A percentile compares a stretch with the other conserved stretches of the same genome.
Evolutionary conservation across 2,329 filamentous ascomycete genomes (phyloP).

Genomic region (Colletotrichum lindemuthianum): DNA sequence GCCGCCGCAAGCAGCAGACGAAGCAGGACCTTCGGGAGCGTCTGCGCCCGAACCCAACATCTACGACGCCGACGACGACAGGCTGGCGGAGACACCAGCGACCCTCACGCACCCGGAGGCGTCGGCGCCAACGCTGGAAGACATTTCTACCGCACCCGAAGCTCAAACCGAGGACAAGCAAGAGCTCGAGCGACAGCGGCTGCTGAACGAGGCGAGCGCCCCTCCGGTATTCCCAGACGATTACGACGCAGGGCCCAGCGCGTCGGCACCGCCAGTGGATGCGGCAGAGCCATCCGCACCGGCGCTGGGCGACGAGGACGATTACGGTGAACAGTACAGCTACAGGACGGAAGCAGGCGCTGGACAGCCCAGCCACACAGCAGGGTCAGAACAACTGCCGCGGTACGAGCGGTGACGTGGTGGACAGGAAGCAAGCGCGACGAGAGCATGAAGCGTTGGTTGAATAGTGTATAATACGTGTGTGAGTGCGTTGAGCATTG

Average conservation of each 20-base stretch:
- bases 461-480: conserved; percentile 34
- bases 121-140: conserved; percentile 58
- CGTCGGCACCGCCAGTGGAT: conserved; percentile 42
- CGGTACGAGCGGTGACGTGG: conserved; percentile 47
- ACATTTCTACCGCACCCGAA: conserved; percentile 47
- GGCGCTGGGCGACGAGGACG: conserved; percentile 64
- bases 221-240: conserved; percentile 69
- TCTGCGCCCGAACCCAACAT: conserved; percentile 49
- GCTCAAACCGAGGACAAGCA: conserved; percentile 76
- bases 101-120: conserved; percentile 45
- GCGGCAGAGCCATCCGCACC: conserved; percentile 65
- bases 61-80: conserved; percentile 58
- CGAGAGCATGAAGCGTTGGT: conserved; percentile 20
- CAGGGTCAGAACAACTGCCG: conserved; percentile 44
- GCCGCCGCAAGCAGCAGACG: conserved; percentile 59
- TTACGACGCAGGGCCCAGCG: conserved; percentile 49
- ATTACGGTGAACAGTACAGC: conserved; percentile 52
- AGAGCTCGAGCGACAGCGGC: conserved; percentile 74
- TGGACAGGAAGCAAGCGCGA: neutral
- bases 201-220: conserved; percentile 72
- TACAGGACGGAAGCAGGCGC: conserved; percentile 29
- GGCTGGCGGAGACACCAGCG: conserved; percentile 38
- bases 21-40: conserved; percentile 48
- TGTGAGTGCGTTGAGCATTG: conserved; percentile 26
- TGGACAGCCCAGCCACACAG: conserved; percentile 22